Evolutionary conservation across 768 basidiomycete genomes (phyloP).

Genomic region (Suillus discolor): DNA sequence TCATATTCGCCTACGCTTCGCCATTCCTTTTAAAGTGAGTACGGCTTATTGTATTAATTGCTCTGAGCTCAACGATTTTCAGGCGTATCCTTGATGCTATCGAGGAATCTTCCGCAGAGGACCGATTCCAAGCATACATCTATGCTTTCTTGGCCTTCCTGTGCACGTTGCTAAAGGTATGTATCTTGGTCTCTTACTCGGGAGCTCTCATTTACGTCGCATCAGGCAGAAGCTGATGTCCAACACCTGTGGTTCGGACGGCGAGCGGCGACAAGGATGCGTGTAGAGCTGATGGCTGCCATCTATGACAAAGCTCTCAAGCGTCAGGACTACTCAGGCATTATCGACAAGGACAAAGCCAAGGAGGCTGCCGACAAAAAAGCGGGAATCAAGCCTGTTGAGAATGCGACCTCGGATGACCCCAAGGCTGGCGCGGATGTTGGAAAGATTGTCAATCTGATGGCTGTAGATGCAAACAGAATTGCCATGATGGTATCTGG

Average conservation of each 20-base stretch:
- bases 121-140: slow-evolving; percentile 65
- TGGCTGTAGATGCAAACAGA: slow-evolving; percentile 78
- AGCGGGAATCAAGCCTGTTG: slow-evolving; percentile 15
- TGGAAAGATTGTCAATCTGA: slow-evolving; percentile 89
- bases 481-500: slow-evolving; percentile 56
- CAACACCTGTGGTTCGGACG: slow-evolving; percentile 83
- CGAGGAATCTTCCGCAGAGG: slow-evolving; percentile 47
- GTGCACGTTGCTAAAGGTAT: slow-evolving; percentile 42
- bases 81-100: slow-evolving; percentile 66
- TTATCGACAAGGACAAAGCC: slow-evolving; percentile 55
- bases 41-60: background rate
- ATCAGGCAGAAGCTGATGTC: slow-evolving; percentile 62
- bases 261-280: slow-evolving; percentile 71
- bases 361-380: slow-evolving; percentile 27
- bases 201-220: background rate
- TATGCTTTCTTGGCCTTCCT: slow-evolving; percentile 78
- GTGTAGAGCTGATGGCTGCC: slow-evolving; percentile 78
- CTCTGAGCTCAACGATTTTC: background rate
- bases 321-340: slow-evolving; percentile 81
- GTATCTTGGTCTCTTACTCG: background rate
- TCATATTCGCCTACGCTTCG: slow-evolving; percentile 75
- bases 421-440: slow-evolving; percentile 80
- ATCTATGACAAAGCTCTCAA: slow-evolving; percentile 90
- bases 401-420: slow-evolving; percentile 41
- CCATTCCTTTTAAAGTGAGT: slow-evolving; percentile 84